Evolutionary conservation across 331 rosid species (phyloP).

Genomic region (Erythrophleum ivorense): DNA sequence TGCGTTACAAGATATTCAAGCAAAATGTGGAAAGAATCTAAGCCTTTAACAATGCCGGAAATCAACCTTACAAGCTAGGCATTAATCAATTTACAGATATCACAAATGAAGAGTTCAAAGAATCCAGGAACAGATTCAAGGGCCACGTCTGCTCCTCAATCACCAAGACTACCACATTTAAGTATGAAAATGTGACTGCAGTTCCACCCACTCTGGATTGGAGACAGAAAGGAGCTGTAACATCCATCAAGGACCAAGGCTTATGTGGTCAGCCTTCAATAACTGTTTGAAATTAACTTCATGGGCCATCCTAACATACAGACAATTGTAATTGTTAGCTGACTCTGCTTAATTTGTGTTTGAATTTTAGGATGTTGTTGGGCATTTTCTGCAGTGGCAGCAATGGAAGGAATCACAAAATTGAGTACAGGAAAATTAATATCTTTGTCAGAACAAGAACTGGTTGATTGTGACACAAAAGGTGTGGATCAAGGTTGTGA

Average conservation of each 20-base stretch:
- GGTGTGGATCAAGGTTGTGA: conserved; percentile 59
- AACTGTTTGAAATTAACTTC: background rate
- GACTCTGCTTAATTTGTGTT: background rate
- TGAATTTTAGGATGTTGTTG: conserved; percentile 42
- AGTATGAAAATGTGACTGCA: conserved; percentile 35
- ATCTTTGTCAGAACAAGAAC: conserved; percentile 62
- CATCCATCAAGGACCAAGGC: conserved; percentile 51
- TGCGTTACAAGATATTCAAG: conserved; percentile 43
- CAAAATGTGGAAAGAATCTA: conserved; percentile 38
- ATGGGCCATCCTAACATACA: background rate
- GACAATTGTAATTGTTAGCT: background rate
- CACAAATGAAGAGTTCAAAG: conserved; percentile 47
- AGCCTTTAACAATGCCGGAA: conserved; percentile 37
- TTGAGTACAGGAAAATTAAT: conserved; percentile 41
- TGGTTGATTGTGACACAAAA: conserved; percentile 53
- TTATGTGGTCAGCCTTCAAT: conserved; percentile 37
- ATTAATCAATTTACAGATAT: conserved; percentile 46
- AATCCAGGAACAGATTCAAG: conserved; percentile 44
- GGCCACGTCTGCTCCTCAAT: conserved; percentile 37
- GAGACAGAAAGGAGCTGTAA: conserved; percentile 46
- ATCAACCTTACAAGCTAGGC: conserved; percentile 39
- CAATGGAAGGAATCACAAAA: conserved; percentile 52
- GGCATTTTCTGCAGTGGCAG: conserved; percentile 69
- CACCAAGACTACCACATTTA: conserved; percentile 23
- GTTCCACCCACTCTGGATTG: conserved; percentile 38